Conservation (phyloP, 306 rosid species). For the Alnus glutinosa region DNA sequence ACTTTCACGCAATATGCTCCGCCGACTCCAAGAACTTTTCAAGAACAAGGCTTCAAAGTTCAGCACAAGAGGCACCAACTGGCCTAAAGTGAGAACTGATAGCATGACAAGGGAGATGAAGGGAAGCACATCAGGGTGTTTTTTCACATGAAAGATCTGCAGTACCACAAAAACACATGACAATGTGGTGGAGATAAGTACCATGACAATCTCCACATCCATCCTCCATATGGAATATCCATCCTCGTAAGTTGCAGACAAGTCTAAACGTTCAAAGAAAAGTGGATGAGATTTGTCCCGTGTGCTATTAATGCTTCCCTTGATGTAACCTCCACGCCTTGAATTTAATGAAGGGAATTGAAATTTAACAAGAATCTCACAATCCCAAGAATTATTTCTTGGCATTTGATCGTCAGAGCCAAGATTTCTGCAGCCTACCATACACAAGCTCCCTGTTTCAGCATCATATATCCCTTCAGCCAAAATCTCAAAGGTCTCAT, state of each 20-base stretch:
- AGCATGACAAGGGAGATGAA: slow-evolving; percentile 60
- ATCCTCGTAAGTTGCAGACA: slow-evolving; percentile 28
- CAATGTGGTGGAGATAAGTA: slow-evolving; percentile 54
- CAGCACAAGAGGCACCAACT: slow-evolving; percentile 54
- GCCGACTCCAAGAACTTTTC: slow-evolving; percentile 12
- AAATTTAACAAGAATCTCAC: slow-evolving; percentile 51
- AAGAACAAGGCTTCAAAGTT: slow-evolving; percentile 61
- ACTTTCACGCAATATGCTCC: slow-evolving; percentile 26
- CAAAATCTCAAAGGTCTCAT: slow-evolving; percentile 18
- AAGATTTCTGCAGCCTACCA: slow-evolving; percentile 60
- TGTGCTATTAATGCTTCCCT: slow-evolving; percentile 55
- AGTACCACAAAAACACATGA: slow-evolving; percentile 50
- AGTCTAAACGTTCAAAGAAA: slow-evolving; percentile 39
- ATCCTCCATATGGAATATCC: slow-evolving; percentile 43
- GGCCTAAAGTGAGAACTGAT: slow-evolving; percentile 41
- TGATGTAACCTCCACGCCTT: slow-evolving; percentile 13
- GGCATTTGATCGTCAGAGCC: slow-evolving; percentile 5
- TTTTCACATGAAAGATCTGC: slow-evolving; percentile 62
- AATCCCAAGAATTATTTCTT: slow-evolving; percentile 38
- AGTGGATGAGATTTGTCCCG: slow-evolving; percentile 45
- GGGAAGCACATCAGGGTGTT: slow-evolving; percentile 46
- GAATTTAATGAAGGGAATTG: slow-evolving; percentile 42
- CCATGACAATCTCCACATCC: slow-evolving; percentile 58
- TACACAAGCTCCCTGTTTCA: slow-evolving; percentile 59
- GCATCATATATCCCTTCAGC: slow-evolving; percentile 69